Base-by-base conservation (phyloP, 2,329 filamentous ascomycete species). In the Beauveria brongniartii region DNA sequence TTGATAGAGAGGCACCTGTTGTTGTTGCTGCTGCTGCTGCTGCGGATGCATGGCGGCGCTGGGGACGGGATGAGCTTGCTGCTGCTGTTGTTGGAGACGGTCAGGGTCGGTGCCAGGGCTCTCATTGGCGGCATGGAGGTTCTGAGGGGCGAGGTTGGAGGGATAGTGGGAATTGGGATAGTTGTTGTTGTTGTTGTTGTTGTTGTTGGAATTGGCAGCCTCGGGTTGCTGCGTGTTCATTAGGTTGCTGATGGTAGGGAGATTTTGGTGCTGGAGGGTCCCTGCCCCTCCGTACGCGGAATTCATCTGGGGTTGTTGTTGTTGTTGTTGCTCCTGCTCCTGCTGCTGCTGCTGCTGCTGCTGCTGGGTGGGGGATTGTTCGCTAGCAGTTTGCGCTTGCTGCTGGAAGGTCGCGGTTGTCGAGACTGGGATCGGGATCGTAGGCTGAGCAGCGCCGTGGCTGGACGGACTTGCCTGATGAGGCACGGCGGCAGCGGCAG, bases 171-270 rank as follows among this genome's bases (percentile, higher is more conserved):
- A 64, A 46, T 68, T 63, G 43, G 65, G 55, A 61, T 58, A 62
- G 48, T 55, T 55, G 54, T 47, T 59, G 61, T 63, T 78, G 48
- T 37, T 46, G 41, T n/a, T n/a, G 48, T 55, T 55, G 54, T 47
- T 59, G 61, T 63, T 78, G 48, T 37, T 46, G 41, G 57, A 10
- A 22, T 2, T 26, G 34, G 46, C 56, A 34, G 44, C 28, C 30
- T 59, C 56, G 14, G 56, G 75, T 63, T 85, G 81, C 34, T 82
- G 77, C 28, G 80, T 80, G 70, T 94, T 87, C 76, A 94, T 92
- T 67, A 95, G 81, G 74, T 93, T 92, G 70, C 87, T 88, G 78
- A 94, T 94, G 69, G 85, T 90, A 63, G 90, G 87, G 64, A 89
- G 81, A 76, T 90, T 91, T 74, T 90, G 87, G 60, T 81, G 78